Percentiles rank a stretch among this genome's conserved stretches.
Evolutionary conservation across 2,329 filamentous ascomycete species (phyloP).

Genomic region (Colletotrichum simmondsii): DNA sequence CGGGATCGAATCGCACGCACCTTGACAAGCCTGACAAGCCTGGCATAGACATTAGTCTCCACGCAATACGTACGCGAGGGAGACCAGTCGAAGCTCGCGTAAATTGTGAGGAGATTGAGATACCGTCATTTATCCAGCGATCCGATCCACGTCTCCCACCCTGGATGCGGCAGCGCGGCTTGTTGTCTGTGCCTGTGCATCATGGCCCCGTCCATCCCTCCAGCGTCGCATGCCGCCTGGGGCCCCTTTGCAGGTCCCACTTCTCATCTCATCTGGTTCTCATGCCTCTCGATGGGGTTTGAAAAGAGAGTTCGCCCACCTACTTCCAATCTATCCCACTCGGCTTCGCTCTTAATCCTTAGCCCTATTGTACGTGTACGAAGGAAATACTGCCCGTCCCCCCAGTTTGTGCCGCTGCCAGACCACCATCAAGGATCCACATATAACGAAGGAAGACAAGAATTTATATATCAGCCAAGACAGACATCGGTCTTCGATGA

Average conservation of each 20-base stretch:
- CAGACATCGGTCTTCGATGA: background rate
- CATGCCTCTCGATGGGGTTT: conserved; percentile 11
- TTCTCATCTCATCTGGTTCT: conserved; percentile 8
- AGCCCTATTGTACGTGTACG: background rate
- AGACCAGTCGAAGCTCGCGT: background rate
- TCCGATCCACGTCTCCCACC: background rate
- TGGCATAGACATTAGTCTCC: background rate
- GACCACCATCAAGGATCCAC: background rate
- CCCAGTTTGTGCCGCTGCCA: background rate
- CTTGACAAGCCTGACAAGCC: background rate
- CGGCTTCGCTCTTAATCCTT: background rate
- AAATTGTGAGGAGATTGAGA: conserved; percentile 8
- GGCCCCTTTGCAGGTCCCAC: background rate
- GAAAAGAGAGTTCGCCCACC: conserved; percentile 13
- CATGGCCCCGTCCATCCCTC: conserved; percentile 18
- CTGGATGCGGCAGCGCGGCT: conserved; percentile 7
- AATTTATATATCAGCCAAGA: background rate
- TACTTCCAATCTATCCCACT: background rate
- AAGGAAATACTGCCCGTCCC: background rate
- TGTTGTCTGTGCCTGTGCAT: conserved; percentile 20
- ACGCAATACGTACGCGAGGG: background rate
- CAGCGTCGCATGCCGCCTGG: conserved; percentile 17
- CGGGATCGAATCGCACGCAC: background rate
- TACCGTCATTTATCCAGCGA: background rate
- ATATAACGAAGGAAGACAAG: background rate